Evolutionary conservation across 208 protist species (phyloP).

Genomic region (Leishmania tropica): DNA sequence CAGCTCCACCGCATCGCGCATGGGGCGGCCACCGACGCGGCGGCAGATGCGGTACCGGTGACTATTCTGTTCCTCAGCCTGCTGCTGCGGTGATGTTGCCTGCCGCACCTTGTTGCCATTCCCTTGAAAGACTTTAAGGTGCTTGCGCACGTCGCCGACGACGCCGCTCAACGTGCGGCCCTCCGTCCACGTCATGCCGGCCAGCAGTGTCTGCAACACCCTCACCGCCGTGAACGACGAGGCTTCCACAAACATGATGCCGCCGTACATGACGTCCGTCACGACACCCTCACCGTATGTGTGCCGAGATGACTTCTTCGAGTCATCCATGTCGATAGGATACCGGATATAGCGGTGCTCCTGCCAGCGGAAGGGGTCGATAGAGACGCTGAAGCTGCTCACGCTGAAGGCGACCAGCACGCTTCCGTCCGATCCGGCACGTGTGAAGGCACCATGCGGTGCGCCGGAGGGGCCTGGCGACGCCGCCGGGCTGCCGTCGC

Average conservation of each 20-base stretch:
- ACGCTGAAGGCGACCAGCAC: conserved; percentile 43
- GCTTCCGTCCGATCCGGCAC: conserved; percentile 6
- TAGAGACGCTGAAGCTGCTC: conserved; percentile 74
- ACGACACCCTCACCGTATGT: conserved; percentile 77
- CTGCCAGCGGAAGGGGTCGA: conserved; percentile 72
- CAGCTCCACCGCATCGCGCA: conserved; percentile 67
- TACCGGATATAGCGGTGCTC: conserved; percentile 46
- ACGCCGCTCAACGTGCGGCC: conserved; percentile 32
- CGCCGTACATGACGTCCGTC: conserved; percentile 91
- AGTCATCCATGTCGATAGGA: conserved; percentile 58
- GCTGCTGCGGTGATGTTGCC: background rate
- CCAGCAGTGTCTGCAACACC: conserved; percentile 51
- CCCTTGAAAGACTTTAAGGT: conserved; percentile 20
- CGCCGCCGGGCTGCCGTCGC: background rate
- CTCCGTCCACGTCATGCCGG: conserved; percentile 45
- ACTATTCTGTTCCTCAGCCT: background rate
- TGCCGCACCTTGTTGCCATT: conserved; percentile 11
- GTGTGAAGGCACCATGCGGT: background rate
- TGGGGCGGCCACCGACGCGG: conserved; percentile 61
- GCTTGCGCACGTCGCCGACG: conserved; percentile 47
- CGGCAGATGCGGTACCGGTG: conserved; percentile 52
- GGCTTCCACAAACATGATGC: conserved; percentile 68
- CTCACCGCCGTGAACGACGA: conserved; percentile 35
- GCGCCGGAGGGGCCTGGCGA: background rate
- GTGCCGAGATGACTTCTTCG: conserved; percentile 26